phyloP scores from a whole-genome alignment of 179 eudicot genomes.

The Beta corolliflora region DNA sequence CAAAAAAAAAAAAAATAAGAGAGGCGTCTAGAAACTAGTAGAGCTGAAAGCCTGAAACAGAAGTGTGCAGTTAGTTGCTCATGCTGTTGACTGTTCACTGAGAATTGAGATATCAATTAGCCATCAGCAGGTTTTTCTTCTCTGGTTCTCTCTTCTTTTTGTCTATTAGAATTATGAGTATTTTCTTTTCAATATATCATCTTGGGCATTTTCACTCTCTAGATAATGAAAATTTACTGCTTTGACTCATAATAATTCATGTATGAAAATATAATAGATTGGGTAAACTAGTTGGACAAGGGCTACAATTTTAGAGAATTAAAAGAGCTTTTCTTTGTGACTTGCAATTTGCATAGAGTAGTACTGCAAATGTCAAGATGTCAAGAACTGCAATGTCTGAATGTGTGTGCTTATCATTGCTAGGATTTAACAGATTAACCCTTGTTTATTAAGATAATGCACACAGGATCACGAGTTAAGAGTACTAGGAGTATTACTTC shows the following conservation, averaged over 20 bases:
- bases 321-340: not conserved
- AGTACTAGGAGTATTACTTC: not conserved
- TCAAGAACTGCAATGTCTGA: not conserved
- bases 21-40: conserved; percentile 13
- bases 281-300: too few relatives aligned
- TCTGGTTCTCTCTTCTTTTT: not conserved
- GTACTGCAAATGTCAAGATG: not conserved
- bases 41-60: not conserved
- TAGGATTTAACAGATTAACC: too few relatives aligned
- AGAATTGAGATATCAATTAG: too few relatives aligned
- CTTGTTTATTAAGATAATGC: too few relatives aligned
- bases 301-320: too few relatives aligned
- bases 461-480: too few relatives aligned
- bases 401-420: too few relatives aligned
- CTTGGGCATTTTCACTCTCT: too few relatives aligned
- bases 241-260: too few relatives aligned
- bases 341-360: not conserved
- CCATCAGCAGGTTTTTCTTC: not conserved
- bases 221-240: too few relatives aligned
- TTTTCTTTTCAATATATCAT: not conserved
- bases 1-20: not conserved
- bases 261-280: too few relatives aligned
- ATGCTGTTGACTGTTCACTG: not conserved
- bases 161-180: not conserved
- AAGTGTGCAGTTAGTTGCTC: not conserved